These are phyloP conservation scores for Alnus rubra DNA, from an alignment of 306 rosid genomes.

Conservation along the genomic window DNA sequence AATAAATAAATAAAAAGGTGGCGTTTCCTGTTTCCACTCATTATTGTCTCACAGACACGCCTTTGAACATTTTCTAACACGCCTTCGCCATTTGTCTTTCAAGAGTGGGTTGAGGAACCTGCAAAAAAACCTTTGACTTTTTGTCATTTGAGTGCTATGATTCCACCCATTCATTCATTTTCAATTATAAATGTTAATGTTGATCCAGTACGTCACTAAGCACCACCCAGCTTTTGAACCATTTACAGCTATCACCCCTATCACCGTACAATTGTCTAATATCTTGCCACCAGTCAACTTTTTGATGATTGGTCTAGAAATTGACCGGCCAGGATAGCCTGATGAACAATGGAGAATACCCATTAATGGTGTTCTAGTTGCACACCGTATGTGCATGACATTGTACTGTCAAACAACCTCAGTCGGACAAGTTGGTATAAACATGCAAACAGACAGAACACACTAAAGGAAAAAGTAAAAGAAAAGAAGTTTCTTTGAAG, in stretches of 20 bases:
- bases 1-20: no score
- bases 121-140: constrained; percentile 31
- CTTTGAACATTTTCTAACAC: constrained; percentile 6
- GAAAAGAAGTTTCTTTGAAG: constrained; percentile 25
- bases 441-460: constrained; percentile 13
- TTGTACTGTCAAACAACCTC: not conserved
- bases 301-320: not conserved
- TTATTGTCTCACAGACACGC: not conserved
- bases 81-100: not conserved
- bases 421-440: constrained; percentile 36
- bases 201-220: constrained; percentile 27
- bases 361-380: not conserved
- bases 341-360: not conserved
- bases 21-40: not conserved
- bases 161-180: not conserved
- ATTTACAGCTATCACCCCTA: not conserved
- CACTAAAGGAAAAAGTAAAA: not conserved
- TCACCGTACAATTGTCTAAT: not conserved
- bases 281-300: not conserved
- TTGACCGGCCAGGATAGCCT: constrained; percentile 18
- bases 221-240: constrained; percentile 11
- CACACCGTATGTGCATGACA: not conserved
- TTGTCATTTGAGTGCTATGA: constrained; percentile 15
- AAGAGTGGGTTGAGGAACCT: not conserved
- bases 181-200: constrained; percentile 13